Conservation (phyloP, 202 grass and related monocot species). For the Dendrocalamus latiflorus region DNA sequence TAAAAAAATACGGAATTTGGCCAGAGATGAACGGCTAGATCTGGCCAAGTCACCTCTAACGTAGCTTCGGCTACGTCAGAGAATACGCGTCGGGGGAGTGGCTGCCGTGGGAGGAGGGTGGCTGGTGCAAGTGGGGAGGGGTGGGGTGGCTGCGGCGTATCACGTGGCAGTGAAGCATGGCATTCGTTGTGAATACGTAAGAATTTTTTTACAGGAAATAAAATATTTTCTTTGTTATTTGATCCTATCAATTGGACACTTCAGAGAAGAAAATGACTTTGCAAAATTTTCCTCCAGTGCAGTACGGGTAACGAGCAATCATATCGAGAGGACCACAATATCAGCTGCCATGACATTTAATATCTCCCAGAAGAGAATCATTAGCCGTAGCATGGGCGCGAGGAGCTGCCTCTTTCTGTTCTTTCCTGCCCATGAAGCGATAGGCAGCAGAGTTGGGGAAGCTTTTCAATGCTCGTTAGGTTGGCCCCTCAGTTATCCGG, state of each 20-base stretch:
- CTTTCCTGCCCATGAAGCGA: conserved; percentile 26
- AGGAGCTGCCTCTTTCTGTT: conserved; percentile 31
- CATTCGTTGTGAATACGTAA: no score
- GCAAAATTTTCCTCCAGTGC: background rate
- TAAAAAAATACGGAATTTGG: no score
- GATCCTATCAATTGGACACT: background rate
- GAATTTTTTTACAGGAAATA: no score
- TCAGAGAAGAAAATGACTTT: background rate
- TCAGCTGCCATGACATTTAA: conserved; percentile 29
- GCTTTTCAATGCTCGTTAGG: conserved; percentile 35
- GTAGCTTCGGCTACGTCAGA: no score
- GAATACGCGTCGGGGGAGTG: no score
- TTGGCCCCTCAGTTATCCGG: conserved; percentile 3
- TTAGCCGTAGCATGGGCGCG: conserved; percentile 24
- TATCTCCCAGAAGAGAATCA: conserved; percentile 32
- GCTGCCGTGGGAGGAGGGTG: no score
- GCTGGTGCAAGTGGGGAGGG: no score
- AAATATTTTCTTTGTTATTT: no score
- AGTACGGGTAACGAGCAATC: background rate
- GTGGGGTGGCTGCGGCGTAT: no score
- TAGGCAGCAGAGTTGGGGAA: conserved; percentile 30
- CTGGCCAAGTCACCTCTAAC: no score
- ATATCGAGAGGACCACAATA: background rate
- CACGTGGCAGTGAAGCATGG: no score
- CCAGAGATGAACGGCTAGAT: no score